Conservation (phyloP, 2,329 filamentous ascomycete genomes). For the Alternaria longipes region DNA sequence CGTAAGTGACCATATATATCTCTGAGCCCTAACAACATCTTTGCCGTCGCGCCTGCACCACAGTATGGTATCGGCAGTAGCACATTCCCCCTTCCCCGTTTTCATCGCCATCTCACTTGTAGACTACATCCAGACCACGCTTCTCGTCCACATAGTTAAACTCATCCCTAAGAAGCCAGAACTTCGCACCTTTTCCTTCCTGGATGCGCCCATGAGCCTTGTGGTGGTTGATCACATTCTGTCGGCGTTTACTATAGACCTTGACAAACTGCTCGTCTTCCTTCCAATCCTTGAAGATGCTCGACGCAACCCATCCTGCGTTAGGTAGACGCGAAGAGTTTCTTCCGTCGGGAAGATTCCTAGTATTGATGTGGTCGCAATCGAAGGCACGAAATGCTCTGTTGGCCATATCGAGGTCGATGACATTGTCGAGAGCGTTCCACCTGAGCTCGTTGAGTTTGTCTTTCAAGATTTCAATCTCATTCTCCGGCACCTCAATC, state of each 20-base stretch:
- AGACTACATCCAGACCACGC: background rate
- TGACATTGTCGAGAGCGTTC: constrained; percentile 7
- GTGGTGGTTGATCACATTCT: constrained; percentile 16
- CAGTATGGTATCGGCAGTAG: background rate
- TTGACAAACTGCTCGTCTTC: constrained; percentile 10
- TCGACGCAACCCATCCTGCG: background rate
- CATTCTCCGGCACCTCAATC: background rate
- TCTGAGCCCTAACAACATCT: background rate
- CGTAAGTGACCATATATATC: background rate
- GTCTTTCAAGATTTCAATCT: background rate
- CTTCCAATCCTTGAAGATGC: background rate
- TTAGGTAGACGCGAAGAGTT: background rate
- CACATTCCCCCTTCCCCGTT: no score
- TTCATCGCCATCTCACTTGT: no score
- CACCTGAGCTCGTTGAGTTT: background rate
- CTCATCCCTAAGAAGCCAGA: background rate
- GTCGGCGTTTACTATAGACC: constrained; percentile 5
- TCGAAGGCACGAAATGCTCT: constrained; percentile 13
- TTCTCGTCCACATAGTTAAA: background rate
- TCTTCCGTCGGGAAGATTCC: background rate
- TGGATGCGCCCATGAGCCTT: constrained; percentile 13
- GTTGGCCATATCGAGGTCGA: constrained; percentile 13
- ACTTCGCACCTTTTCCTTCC: background rate
- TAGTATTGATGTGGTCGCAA: constrained; percentile 6
- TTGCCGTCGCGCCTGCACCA: background rate